A percentile compares a stretch with the other conserved stretches of the same genome.
These are phyloP conservation scores for Meyerozyma elateridarum DNA, from an alignment of 1,139 yeast genomes.

Conservation along the genomic window DNA sequence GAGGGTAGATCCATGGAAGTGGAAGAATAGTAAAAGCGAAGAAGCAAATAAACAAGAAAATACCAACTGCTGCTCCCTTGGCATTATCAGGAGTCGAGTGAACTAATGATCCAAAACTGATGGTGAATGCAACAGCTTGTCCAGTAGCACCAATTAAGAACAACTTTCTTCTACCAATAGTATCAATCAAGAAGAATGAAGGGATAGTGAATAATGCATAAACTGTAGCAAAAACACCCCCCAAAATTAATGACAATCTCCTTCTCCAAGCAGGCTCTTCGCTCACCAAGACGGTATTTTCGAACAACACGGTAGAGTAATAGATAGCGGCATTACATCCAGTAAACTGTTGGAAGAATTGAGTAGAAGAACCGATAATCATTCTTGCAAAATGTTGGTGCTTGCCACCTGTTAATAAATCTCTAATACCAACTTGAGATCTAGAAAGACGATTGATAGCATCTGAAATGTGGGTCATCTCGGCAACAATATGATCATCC, in stretches of 20 bases:
- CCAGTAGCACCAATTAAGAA: constrained; percentile 25
- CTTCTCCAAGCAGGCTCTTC: constrained; percentile 25
- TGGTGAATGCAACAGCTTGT: constrained; percentile 29
- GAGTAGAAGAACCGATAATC: constrained; percentile 60
- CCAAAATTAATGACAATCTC: constrained; percentile 25
- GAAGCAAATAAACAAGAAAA: constrained; percentile 49
- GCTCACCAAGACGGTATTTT: constrained; percentile 42
- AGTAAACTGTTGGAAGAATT: constrained; percentile 56
- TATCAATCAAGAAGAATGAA: constrained; percentile 24
- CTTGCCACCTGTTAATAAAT: constrained; percentile 55
- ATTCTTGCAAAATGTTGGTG: constrained; percentile 53
- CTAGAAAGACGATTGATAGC: constrained; percentile 38
- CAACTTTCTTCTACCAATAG: constrained; percentile 25
- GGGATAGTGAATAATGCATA: constrained; percentile 24
- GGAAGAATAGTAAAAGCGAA: constrained; percentile 56
- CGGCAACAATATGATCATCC: constrained; percentile 45
- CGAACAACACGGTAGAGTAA: constrained; percentile 60
- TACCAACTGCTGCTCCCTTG: constrained; percentile 49
- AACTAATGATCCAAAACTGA: constrained; percentile 41
- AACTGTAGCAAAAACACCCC: constrained; percentile 25
- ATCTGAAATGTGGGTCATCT: constrained; percentile 36
- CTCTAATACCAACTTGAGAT: constrained; percentile 39
- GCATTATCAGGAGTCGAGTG: constrained; percentile 28
- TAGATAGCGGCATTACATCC: constrained; percentile 70
- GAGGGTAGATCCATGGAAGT: constrained; percentile 56